phyloP scores from a whole-genome alignment of 768 basidiomycete species.

The Asterophora lycoperdoides region DNA sequence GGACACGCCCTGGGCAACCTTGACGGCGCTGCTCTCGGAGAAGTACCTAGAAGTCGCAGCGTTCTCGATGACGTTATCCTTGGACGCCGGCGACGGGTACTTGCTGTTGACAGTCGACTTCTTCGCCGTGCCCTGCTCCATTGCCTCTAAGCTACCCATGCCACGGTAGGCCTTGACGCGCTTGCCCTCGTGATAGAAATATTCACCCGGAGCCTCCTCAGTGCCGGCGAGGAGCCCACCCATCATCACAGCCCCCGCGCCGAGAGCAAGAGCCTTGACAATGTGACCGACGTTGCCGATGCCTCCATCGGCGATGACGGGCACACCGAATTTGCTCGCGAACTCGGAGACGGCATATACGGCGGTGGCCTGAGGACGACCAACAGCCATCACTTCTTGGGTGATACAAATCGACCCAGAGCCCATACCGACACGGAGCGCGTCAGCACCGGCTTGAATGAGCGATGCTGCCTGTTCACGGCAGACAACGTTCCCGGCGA shows the following conservation, averaged over 20 bases:
- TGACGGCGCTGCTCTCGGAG: slow-evolving; percentile 86
- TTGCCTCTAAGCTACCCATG: slow-evolving; percentile 95
- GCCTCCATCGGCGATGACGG: slow-evolving; percentile 96
- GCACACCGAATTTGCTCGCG: slow-evolving; percentile 87
- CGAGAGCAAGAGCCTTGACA: slow-evolving; percentile 92
- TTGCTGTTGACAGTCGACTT: slow-evolving; percentile 34
- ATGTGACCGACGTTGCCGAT: slow-evolving; percentile 95
- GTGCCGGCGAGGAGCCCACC: slow-evolving; percentile 94
- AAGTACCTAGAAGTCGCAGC: slow-evolving; percentile 97
- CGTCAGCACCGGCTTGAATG: slow-evolving; percentile 93
- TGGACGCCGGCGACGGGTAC: slow-evolving; percentile 36
- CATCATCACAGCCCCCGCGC: slow-evolving; percentile 99
- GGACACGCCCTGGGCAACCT: slow-evolving; percentile 95
- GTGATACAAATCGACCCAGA: slow-evolving; percentile 99
- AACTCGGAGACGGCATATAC: slow-evolving; percentile 97
- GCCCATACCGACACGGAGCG: slow-evolving; percentile 95
- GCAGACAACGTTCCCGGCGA: slow-evolving; percentile 97
- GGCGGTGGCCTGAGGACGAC: slow-evolving; percentile 96
- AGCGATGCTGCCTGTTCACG: slow-evolving; percentile 94
- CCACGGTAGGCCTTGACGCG: slow-evolving; percentile 98
- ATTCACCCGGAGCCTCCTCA: slow-evolving; percentile 96
- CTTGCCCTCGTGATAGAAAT: slow-evolving; percentile 99
- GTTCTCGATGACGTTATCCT: slow-evolving; percentile 63
- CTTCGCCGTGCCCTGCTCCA: slow-evolving; percentile 69
- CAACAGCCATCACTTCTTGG: slow-evolving; percentile 99